Conservation (phyloP, 495 filamentous ascomycete species). For the Alectoria sarmentosa region DNA sequence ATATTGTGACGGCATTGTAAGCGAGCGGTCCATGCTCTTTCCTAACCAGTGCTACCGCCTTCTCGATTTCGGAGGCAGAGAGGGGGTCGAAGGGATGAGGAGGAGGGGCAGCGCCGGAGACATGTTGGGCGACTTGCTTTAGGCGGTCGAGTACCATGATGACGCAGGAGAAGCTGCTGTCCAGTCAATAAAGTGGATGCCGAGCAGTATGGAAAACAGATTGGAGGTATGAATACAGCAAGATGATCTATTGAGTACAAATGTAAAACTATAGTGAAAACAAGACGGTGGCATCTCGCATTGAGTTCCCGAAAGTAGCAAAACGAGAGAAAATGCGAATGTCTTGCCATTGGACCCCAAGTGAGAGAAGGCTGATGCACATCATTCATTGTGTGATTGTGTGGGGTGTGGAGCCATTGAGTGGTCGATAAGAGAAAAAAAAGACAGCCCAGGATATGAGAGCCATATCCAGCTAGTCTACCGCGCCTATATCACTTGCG, state of each 20-base stretch:
- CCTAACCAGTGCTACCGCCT: constrained; percentile 60
- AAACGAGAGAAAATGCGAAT: no score
- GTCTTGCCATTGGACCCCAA: not conserved
- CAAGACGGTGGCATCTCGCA: not conserved
- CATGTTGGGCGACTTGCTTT: constrained; percentile 58
- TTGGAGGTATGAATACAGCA: not conserved
- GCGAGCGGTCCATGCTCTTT: constrained; percentile 63
- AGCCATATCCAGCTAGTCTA: not conserved
- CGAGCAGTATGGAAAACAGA: not conserved
- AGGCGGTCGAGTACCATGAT: constrained; percentile 63
- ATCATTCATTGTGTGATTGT: not conserved
- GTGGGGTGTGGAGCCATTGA: not conserved
- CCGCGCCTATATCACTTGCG: not conserved
- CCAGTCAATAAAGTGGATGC: not conserved
- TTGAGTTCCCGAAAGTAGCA: constrained; percentile 16
- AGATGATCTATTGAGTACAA: not conserved
- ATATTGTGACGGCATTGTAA: constrained; percentile 87
- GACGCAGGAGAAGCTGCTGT: constrained; percentile 7
- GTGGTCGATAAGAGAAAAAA: not conserved
- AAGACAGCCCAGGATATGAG: not conserved
- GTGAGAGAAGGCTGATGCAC: not conserved
- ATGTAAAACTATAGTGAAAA: constrained; percentile 2
- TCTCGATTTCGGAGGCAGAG: constrained; percentile 67
- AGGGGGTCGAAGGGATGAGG: constrained; percentile 87
- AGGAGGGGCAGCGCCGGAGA: constrained; percentile 47